phyloP scores from a whole-genome alignment of 2,329 filamentous ascomycete species.

The Lojkania enalia region DNA sequence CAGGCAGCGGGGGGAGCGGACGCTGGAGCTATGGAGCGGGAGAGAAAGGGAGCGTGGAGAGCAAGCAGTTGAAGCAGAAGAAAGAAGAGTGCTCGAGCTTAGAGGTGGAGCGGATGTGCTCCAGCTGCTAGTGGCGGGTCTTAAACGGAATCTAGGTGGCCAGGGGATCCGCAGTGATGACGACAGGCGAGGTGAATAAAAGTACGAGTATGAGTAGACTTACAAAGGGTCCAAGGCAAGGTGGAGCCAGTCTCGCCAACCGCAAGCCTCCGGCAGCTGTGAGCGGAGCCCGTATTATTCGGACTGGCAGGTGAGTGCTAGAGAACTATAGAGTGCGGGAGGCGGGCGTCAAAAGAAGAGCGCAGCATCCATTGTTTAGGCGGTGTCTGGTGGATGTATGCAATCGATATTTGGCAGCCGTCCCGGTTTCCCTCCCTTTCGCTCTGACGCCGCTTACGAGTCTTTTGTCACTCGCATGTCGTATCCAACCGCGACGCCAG shows the following conservation, averaged over 20 bases:
- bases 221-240: too few species aligned
- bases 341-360: neutral
- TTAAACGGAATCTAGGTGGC: too few species aligned
- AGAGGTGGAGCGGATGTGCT: too few species aligned
- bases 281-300: neutral
- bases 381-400: neutral
- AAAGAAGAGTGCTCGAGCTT: too few species aligned
- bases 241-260: too few species aligned
- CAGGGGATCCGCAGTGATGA: too few species aligned
- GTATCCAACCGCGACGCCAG: slow-evolving; percentile 21
- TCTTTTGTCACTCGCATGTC: slow-evolving; percentile 9
- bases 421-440: neutral
- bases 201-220: too few species aligned
- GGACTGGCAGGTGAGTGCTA: neutral
- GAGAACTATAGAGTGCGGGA: neutral
- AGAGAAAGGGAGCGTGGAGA: neutral
- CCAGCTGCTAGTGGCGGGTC: too few species aligned
- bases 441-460: slow-evolving; percentile 7
- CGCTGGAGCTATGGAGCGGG: neutral
- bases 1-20: neutral
- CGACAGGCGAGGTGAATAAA: too few species aligned
- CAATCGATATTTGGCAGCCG: neutral
- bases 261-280: too few species aligned
- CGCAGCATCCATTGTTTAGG: neutral
- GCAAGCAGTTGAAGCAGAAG: too few species aligned